Percentiles rank a stretch among this genome's conserved stretches.
phyloP scores from a whole-genome alignment of 345 rosid species.

The Lepidium sativum region DNA sequence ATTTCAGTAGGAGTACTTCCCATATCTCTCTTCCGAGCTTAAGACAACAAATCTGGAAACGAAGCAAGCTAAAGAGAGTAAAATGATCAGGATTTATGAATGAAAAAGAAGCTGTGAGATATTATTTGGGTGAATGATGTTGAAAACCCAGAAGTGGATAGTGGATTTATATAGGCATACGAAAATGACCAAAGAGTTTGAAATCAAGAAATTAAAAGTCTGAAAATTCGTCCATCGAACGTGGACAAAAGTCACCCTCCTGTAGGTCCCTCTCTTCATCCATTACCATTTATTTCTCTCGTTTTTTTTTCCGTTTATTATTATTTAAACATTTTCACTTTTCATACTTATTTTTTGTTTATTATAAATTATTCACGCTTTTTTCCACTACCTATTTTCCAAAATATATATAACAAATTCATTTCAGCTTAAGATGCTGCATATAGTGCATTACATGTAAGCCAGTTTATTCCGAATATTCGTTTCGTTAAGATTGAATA shows the following conservation, averaged over 20 bases:
- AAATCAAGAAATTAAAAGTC: not conserved
- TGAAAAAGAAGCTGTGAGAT: not conserved
- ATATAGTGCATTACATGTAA: too few relatives aligned
- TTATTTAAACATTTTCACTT: not conserved
- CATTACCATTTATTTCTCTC: not conserved
- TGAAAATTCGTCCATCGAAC: slow-evolving; percentile 3
- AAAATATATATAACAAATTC: not conserved
- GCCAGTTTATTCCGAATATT: too few relatives aligned
- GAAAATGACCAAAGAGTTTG: not conserved
- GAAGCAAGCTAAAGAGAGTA: not conserved
- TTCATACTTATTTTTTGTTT: not conserved
- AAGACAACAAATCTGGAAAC: not conserved
- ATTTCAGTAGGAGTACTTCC: slow-evolving; percentile 23
- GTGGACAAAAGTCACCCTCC: not conserved
- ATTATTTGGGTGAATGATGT: not conserved
- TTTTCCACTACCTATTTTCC: not conserved
- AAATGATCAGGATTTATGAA: not conserved
- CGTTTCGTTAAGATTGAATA: too few relatives aligned
- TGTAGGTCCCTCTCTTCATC: slow-evolving; percentile 16
- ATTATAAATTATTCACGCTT: not conserved
- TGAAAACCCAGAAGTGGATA: not conserved
- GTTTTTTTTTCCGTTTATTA: not conserved
- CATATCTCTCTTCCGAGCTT: slow-evolving; percentile 11
- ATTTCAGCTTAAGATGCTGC: too few relatives aligned
- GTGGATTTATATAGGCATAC: slow-evolving; percentile 15